Base-by-base conservation (phyloP, 2,329 filamentous ascomycete genomes). In the Ophiostoma piceae region DNA sequence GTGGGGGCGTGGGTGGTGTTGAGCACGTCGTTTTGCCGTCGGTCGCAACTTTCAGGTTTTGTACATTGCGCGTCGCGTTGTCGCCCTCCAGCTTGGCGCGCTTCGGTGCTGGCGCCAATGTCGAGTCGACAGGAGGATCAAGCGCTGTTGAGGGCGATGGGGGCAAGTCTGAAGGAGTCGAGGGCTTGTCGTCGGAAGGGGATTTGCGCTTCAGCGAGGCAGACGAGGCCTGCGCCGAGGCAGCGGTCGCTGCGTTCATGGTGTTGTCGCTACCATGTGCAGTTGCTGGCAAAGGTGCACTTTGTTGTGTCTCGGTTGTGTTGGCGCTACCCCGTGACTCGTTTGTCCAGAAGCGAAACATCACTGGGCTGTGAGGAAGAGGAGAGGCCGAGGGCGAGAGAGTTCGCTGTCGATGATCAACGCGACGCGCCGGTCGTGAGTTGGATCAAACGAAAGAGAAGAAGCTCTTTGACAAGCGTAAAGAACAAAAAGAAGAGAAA, bases 281-380 rank as follows among this genome's bases (percentile, higher is more conserved):
- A 62, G 22, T 32, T 12, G 6, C 32, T 26, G 22, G 26, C 11
- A 7, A 6, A 32, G 32, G 32, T 65, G 32, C 32, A 39, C 7
- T 65, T n/a, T 65, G 16, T 29, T 35, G 60, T 37, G 62, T 66
- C 35, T 81, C 79, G 75, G 82, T 77, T 73, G 80, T 78, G 78
- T 81, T 82, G 70, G 87, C 84, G 80, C 82, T 84, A 82, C 82
- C 84, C 83, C 83, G 82, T 73, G 83, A 79, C 75, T 87, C 86
- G 75, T 84, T 82, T 76, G 82, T 80, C 84, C 85, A 88, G 76
- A 88, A 85, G 74, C 84, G 82, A 79, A 88, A 88, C 86, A 88
- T 88, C 79, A 82, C 81, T 62, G 57, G 57, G 57, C 7, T 60
- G 9, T 79, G 82, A 80, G 78, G 78, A 76, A 75, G 37, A 62